These are phyloP conservation scores for Capsicum chinense DNA, from an alignment of 257 asterid genomes.

Conservation along the genomic window DNA sequence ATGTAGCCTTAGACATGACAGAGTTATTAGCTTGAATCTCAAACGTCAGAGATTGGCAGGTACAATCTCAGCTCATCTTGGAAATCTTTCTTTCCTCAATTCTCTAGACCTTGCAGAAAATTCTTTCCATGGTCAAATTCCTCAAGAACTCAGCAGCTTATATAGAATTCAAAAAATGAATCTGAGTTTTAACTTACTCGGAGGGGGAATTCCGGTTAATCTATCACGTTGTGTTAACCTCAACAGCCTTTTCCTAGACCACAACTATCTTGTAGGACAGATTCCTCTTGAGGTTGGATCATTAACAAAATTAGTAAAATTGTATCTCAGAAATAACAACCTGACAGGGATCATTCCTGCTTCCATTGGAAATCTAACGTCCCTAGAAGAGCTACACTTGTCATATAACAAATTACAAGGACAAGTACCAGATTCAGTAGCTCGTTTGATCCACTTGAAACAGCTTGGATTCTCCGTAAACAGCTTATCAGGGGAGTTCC, in stretches of 20 bases:
- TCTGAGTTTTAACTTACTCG: slow-evolving; percentile 44
- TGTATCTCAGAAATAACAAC: slow-evolving; percentile 48
- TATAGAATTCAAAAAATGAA: slow-evolving; percentile 42
- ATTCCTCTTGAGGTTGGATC: slow-evolving; percentile 37
- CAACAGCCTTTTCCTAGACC: slow-evolving; percentile 39
- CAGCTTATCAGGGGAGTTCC: slow-evolving; percentile 45
- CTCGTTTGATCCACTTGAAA: slow-evolving; percentile 32
- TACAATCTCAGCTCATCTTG: slow-evolving; percentile 41
- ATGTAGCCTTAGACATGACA: slow-evolving; percentile 35
- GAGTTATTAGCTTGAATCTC: slow-evolving; percentile 49
- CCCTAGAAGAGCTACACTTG: slow-evolving; percentile 36
- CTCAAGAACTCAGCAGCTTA: slow-evolving; percentile 46
- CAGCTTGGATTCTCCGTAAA: slow-evolving; percentile 37
- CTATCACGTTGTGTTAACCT: slow-evolving; percentile 46
- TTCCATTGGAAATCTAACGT: slow-evolving; percentile 47
- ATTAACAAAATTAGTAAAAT: slow-evolving; percentile 26
- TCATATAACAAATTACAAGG: slow-evolving; percentile 48
- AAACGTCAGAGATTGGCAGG: slow-evolving; percentile 41
- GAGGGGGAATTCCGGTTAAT: slow-evolving; percentile 45
- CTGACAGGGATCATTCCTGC: slow-evolving; percentile 55
- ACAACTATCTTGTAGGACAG: slow-evolving; percentile 41
- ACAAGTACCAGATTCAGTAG: slow-evolving; percentile 41
- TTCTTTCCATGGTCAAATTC: slow-evolving; percentile 44
- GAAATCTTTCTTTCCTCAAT: slow-evolving; percentile 49
- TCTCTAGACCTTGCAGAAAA: slow-evolving; percentile 51